Percentiles rank a stretch among this genome's conserved stretches.
phyloP scores from a whole-genome alignment of 768 basidiomycete species.

The Pleurotus giganteus region DNA sequence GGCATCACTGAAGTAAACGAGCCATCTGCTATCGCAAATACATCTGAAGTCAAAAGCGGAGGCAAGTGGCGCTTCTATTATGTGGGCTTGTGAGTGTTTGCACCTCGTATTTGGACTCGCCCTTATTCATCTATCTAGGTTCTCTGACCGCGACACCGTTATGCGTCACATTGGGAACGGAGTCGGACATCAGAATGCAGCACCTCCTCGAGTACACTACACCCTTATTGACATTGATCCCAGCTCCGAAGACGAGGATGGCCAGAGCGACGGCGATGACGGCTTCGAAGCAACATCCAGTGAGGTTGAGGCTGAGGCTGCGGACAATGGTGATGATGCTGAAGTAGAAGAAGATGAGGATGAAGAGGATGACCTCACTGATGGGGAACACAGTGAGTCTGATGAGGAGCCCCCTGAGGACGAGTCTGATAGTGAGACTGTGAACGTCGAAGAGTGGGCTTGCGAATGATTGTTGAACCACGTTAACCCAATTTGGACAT shows the following conservation, averaged over 20 bases:
- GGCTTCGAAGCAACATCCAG: too few relatives aligned
- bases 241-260: too few relatives aligned
- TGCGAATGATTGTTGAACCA: too few relatives aligned
- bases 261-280: too few relatives aligned
- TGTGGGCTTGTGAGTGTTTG: slow-evolving; percentile 1
- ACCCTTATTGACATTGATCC: too few relatives aligned
- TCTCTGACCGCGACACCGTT: slow-evolving; percentile 24
- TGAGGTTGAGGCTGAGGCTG: neutral
- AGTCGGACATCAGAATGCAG: slow-evolving; percentile 20
- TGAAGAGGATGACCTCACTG: too few relatives aligned
- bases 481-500: neutral
- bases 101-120: neutral
- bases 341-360: neutral
- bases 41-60: neutral
- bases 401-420: too few relatives aligned
- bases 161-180: slow-evolving; percentile 22
- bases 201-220: too few relatives aligned
- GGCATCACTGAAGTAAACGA: slow-evolving; percentile 11
- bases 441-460: too few relatives aligned
- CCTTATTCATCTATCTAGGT: slow-evolving; percentile 13
- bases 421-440: too few relatives aligned
- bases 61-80: slow-evolving; percentile 7
- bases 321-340: neutral
- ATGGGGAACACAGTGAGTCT: too few relatives aligned
- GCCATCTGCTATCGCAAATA: neutral